Evolutionary conservation across 116 monocot genomes (phyloP).

Genomic region (Iris pallida): DNA sequence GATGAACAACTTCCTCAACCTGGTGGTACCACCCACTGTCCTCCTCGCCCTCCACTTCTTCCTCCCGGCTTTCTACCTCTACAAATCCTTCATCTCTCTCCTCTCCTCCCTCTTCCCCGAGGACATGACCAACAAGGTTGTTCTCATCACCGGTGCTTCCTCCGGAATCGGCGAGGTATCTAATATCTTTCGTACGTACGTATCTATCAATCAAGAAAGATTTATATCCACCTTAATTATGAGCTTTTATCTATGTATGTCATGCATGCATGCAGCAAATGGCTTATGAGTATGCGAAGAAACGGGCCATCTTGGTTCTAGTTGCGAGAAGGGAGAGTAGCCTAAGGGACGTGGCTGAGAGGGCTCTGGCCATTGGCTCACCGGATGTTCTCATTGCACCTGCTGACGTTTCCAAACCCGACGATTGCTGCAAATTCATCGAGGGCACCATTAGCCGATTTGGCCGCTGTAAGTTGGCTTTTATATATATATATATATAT

Average conservation of each 20-base stretch:
- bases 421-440: slow-evolving; percentile 49
- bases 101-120: slow-evolving; percentile 35
- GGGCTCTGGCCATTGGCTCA: slow-evolving; percentile 28
- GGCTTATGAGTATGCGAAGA: slow-evolving; percentile 59
- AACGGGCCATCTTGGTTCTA: slow-evolving; percentile 39
- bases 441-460: slow-evolving; percentile 32
- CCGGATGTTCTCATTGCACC: slow-evolving; percentile 43
- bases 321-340: slow-evolving; percentile 50
- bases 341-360: slow-evolving; percentile 39
- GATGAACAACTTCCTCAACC: slow-evolving; percentile 26
- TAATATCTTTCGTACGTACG: too few relatives aligned
- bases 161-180: slow-evolving; percentile 57
- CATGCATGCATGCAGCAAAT: slow-evolving; percentile 17
- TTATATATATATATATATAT: background rate
- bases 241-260: too few relatives aligned
- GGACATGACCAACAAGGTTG: slow-evolving; percentile 42
- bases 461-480: slow-evolving; percentile 35
- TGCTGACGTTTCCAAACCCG: slow-evolving; percentile 42
- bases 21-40: slow-evolving; percentile 15
- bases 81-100: slow-evolving; percentile 22
- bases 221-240: too few relatives aligned
- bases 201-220: too few relatives aligned
- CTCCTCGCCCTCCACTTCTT: slow-evolving; percentile 25
- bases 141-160: slow-evolving; percentile 49
- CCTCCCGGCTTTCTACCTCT: slow-evolving; percentile 35